phyloP scores from a whole-genome alignment of 2,329 filamentous ascomycete species.

The Penicillium sp. region DNA sequence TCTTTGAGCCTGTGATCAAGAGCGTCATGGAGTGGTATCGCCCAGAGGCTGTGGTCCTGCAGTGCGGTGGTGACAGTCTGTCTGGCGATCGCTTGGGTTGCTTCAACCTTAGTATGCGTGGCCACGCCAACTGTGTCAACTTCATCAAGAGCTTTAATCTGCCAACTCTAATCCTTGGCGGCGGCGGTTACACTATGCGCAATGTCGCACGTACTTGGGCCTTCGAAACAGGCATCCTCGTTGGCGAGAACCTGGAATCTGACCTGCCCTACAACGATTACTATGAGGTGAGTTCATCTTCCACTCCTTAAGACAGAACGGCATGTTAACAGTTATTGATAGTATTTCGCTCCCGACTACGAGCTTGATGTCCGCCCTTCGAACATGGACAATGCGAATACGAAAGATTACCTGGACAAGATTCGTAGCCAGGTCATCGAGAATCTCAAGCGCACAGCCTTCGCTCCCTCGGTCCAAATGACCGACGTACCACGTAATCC shows the following conservation, averaged over 20 bases:
- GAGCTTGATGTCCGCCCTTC: slow-evolving; percentile 64
- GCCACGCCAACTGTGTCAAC: slow-evolving; percentile 65
- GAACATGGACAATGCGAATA: slow-evolving; percentile 69
- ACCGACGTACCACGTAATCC: slow-evolving; percentile 58
- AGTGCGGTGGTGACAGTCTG: slow-evolving; percentile 64
- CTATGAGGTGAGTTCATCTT: slow-evolving; percentile 57
- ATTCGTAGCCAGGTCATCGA: slow-evolving; percentile 62
- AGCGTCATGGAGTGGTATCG: slow-evolving; percentile 65
- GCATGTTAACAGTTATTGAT: slow-evolving; percentile 21
- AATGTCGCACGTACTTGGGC: slow-evolving; percentile 59
- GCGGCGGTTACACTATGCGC: slow-evolving; percentile 66
- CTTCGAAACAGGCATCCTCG: slow-evolving; percentile 70
- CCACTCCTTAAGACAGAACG: not conserved
- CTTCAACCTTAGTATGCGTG: slow-evolving; percentile 66
- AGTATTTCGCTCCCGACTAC: slow-evolving; percentile 66
- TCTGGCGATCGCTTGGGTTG: slow-evolving; percentile 63
- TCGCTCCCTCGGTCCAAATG: slow-evolving; percentile 60
- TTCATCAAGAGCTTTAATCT: slow-evolving; percentile 64
- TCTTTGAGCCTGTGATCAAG: slow-evolving; percentile 63
- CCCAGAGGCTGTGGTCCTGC: slow-evolving; percentile 62
- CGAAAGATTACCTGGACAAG: slow-evolving; percentile 62
- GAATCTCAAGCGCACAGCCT: slow-evolving; percentile 59
- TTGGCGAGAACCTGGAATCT: slow-evolving; percentile 72
- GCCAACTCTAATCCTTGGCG: slow-evolving; percentile 61
- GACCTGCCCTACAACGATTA: slow-evolving; percentile 96